phyloP scores from a whole-genome alignment of 2,329 filamentous ascomycete species.

The Canariomyces notabilis region DNA sequence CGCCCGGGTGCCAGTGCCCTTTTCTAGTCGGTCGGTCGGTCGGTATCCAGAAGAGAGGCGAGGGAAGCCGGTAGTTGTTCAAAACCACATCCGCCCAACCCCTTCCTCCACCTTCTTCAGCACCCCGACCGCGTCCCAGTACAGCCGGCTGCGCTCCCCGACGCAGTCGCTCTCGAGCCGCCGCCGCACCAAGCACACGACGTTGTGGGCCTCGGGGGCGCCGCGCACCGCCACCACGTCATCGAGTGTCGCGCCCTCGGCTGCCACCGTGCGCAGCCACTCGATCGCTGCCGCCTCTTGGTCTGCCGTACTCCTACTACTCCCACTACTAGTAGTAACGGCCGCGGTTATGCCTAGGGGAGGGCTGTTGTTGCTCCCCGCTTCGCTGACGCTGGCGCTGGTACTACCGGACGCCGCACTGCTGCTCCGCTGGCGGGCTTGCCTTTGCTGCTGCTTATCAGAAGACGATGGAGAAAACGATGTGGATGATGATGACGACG shows the following conservation, averaged over 20 bases:
- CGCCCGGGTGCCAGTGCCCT: no score
- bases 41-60: no score
- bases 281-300: slow-evolving; percentile 26
- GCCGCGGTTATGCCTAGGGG: no score
- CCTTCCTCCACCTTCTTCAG: slow-evolving; percentile 47
- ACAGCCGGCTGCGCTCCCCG: slow-evolving; percentile 44
- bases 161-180: slow-evolving; percentile 46
- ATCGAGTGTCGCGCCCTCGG: slow-evolving; percentile 31
- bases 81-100: slow-evolving; percentile 40
- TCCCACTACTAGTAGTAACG: not conserved
- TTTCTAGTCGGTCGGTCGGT: no score
- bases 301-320: slow-evolving; percentile 13
- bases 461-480: not conserved
- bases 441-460: slow-evolving; percentile 16
- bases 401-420: slow-evolving; percentile 1
- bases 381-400: slow-evolving; percentile 5
- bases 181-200: slow-evolving; percentile 45
- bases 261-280: slow-evolving; percentile 39
- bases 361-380: not conserved
- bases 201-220: slow-evolving; percentile 38
- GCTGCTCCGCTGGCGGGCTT: slow-evolving; percentile 22
- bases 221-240: slow-evolving; percentile 36
- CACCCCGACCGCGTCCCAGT: slow-evolving; percentile 50
- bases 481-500: not conserved
- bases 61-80: not conserved